phyloP scores from a whole-genome alignment of 192 early-diverging fungal species.

The Entomortierella lignicola region DNA sequence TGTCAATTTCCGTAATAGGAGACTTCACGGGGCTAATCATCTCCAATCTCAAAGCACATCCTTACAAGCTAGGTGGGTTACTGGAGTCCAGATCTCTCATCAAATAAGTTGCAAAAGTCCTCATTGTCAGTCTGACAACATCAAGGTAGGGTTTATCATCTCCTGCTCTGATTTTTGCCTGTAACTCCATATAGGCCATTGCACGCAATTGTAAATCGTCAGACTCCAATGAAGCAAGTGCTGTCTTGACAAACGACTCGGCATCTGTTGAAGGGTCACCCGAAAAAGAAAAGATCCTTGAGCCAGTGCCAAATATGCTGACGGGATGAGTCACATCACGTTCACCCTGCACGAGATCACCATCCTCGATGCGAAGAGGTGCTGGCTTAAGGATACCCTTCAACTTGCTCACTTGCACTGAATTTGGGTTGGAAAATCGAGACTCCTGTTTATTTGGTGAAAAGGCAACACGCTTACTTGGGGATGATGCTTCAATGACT shows the following conservation, averaged over 20 bases:
- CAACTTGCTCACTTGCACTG: neutral
- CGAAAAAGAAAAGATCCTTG: neutral
- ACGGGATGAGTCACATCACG: neutral
- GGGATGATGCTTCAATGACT: constrained; percentile 19
- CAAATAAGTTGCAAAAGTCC: neutral
- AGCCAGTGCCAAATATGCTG: neutral
- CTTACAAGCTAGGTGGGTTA: constrained; percentile 5
- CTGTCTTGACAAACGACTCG: constrained; percentile 6
- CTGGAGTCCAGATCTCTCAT: constrained; percentile 17
- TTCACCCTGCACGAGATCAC: neutral
- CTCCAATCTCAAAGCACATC: too few relatives aligned
- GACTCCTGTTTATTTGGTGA: constrained; percentile 37
- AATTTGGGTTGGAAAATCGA: constrained; percentile 10
- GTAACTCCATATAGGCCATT: constrained; percentile 4
- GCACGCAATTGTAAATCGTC: constrained; percentile 9
- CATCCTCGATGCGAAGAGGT: neutral
- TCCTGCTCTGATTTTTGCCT: constrained; percentile 9
- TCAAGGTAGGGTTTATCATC: constrained; percentile 5
- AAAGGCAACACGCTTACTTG: constrained; percentile 32
- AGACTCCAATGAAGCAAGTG: constrained; percentile 1
- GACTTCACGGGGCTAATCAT: too few relatives aligned
- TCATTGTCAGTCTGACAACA: constrained; percentile 15
- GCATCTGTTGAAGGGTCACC: neutral
- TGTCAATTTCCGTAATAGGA: too few relatives aligned
- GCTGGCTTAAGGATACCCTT: constrained; percentile 29